Percentiles rank a stretch among this genome's conserved stretches.
These are phyloP conservation scores for Gyrodon lividus DNA, from an alignment of 768 basidiomycete species.

Conservation along the genomic window DNA sequence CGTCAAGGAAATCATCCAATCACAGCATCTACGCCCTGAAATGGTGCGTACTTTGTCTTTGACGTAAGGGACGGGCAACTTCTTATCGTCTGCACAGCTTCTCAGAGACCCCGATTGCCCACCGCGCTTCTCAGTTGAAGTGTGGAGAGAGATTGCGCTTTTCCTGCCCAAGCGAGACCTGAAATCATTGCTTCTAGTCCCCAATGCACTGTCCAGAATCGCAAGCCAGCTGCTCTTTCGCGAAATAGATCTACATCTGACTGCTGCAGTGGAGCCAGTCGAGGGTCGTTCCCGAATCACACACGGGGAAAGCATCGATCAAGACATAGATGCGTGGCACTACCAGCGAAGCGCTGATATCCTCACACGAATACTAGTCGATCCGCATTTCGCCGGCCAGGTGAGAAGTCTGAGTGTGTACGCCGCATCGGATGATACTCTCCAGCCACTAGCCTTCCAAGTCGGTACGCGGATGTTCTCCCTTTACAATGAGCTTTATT, in stretches of 20 bases:
- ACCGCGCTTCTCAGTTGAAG: constrained; percentile 62
- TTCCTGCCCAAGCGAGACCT: constrained; percentile 65
- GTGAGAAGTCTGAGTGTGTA: constrained; percentile 60
- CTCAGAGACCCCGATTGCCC: constrained; percentile 40
- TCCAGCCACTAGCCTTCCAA: constrained; percentile 60
- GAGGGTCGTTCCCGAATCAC: constrained; percentile 15
- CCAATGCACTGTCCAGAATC: constrained; percentile 64
- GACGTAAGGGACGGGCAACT: background rate
- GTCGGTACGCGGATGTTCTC: constrained; percentile 41
- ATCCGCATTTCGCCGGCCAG: constrained; percentile 54
- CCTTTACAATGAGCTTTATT: background rate
- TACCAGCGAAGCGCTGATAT: constrained; percentile 67
- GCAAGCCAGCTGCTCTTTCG: constrained; percentile 67
- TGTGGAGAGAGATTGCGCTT: constrained; percentile 68
- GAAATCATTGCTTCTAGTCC: constrained; percentile 60
- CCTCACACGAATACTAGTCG: constrained; percentile 62
- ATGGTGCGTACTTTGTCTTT: constrained; percentile 41
- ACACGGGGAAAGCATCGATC: constrained; percentile 13
- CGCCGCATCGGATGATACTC: constrained; percentile 47
- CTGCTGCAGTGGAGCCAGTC: constrained; percentile 32
- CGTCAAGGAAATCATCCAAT: constrained; percentile 60
- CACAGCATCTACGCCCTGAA: constrained; percentile 48
- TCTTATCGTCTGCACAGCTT: constrained; percentile 18
- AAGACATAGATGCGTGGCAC: constrained; percentile 48
- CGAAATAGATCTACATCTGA: constrained; percentile 63